Base-by-base conservation (phyloP, 1,284 basidiomycete genomes). In the Ceratorhiza oryzae-sativae region DNA sequence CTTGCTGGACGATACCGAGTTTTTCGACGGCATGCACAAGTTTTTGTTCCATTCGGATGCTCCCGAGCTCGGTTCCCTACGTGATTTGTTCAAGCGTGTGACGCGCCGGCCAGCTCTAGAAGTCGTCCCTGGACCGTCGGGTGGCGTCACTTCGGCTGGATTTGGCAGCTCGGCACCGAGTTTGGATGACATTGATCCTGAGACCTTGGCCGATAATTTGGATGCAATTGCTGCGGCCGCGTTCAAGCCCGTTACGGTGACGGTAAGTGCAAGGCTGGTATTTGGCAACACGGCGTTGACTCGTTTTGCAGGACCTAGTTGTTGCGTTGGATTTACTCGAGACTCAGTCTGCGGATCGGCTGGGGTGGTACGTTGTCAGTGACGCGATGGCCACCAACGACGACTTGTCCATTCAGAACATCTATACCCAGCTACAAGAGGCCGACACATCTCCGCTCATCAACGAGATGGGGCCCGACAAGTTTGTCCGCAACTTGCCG, bases 281-380 rank as follows among this genome's bases (percentile, higher is more conserved):
- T 30, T 27, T 12, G 39, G 48, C 13, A 23, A 13, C 15, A 12
- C 12, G 1, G 18, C 9, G 30, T 10, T 58, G n/a, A 46, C 20
- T 2, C 0, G 18, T 0, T 23, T 15, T 75, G 12, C 75, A 90
- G 90, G 92, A 93, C 79, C 81, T 93, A 45, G 89, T 91, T 76
- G 83, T 88, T 58, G 87, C 90, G 18, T 85, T 87, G 3, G 91
- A 94, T 78, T 80, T 93, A 20, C 83, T 94, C 15, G 92, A 94
- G 79, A 86, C 91, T 0, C 92, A 93, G 79, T 88, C 86, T 3
- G 86, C 86, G 18, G 92, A 94, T 78, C 86, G 87, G 41, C 88
- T 86, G 2, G 91, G 90, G 1, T 94, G 92, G 91, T 90, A 91
- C 79, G 80, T 45, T 36, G 48, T 55, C 12, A 62, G 42, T 41